Conservation (phyloP, 441 rosid genomes). For the Erodium chrysanthum region DNA sequence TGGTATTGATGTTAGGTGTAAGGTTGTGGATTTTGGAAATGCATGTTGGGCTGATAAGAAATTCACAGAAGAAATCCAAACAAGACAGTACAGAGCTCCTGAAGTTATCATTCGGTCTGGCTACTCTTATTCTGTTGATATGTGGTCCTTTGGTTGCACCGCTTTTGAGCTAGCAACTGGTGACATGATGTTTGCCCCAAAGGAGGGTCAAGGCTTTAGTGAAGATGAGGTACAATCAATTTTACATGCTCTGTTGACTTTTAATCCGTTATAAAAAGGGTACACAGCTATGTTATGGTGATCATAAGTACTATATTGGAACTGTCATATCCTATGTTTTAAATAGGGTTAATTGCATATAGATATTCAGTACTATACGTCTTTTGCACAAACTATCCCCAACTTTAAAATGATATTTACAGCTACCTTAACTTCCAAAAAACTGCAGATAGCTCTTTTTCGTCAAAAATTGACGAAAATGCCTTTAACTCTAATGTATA, state of each 20-base stretch:
- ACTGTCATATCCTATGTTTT: too few relatives aligned
- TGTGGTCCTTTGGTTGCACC: conserved; percentile 72
- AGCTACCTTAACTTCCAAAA: too few relatives aligned
- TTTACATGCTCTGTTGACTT: neutral
- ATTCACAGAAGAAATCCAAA: conserved; percentile 64
- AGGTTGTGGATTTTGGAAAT: conserved; percentile 68
- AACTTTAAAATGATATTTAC: too few relatives aligned
- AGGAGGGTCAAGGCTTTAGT: conserved; percentile 56
- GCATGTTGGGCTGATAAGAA: conserved; percentile 75
- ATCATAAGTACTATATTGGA: neutral
- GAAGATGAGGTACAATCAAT: conserved; percentile 48
- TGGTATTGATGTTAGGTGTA: conserved; percentile 42
- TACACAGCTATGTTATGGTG: neutral
- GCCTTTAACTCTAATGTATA: too few relatives aligned
- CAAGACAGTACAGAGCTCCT: conserved; percentile 63
- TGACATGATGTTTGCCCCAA: conserved; percentile 66
- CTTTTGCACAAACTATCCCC: too few relatives aligned
- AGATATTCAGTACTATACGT: too few relatives aligned
- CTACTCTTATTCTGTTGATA: conserved; percentile 55
- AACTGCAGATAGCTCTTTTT: too few relatives aligned
- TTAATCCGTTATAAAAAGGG: too few relatives aligned
- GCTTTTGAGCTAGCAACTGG: conserved; percentile 62
- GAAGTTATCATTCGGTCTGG: conserved; percentile 62
- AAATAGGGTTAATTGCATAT: too few relatives aligned
- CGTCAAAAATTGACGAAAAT: too few relatives aligned